Conservation (phyloP, 208 protist species). For the Acanthamoeba triangularis region DNA sequence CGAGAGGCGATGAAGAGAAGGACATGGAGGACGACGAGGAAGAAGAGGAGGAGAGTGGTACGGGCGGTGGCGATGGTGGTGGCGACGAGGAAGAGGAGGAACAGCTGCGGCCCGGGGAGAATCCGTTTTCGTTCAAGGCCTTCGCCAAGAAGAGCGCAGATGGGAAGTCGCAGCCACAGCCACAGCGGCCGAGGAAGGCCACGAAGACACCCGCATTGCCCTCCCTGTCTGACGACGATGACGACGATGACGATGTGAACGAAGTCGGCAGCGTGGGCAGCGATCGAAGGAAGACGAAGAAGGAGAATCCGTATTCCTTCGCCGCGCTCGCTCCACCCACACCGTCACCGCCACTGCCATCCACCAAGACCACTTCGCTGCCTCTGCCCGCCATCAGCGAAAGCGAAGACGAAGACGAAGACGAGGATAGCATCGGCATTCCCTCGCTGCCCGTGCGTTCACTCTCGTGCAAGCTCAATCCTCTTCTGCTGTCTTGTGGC, state of each 20-base stretch:
- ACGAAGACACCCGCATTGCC: background rate
- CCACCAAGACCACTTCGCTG: background rate
- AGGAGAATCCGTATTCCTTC: slow-evolving; percentile 69
- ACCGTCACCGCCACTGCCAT: background rate
- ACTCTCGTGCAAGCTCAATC: background rate
- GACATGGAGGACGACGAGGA: slow-evolving; percentile 17
- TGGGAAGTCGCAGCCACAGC: background rate
- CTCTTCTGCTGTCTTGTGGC: background rate
- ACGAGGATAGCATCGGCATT: background rate
- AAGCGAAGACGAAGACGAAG: slow-evolving; percentile 22
- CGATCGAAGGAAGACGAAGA: slow-evolving; percentile 2
- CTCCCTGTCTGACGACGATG: slow-evolving; percentile 1
- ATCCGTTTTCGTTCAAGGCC: slow-evolving; percentile 68
- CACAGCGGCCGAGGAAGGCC: background rate
- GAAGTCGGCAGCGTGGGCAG: background rate
- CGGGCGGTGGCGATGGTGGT: background rate
- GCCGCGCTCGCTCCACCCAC: background rate
- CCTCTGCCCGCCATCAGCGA: slow-evolving; percentile 58
- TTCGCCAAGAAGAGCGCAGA: slow-evolving; percentile 58
- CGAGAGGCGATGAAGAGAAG: slow-evolving; percentile 12
- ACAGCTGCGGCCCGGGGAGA: slow-evolving; percentile 16
- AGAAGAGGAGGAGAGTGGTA: background rate
- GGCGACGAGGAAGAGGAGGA: background rate
- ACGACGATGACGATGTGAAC: background rate
- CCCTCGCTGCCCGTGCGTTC: slow-evolving; percentile 7